Evolutionary conservation across 2,329 filamentous ascomycete genomes (phyloP), one percentile per base, ranked within the genome.

Genomic region (Xylaria sp.): DNA sequence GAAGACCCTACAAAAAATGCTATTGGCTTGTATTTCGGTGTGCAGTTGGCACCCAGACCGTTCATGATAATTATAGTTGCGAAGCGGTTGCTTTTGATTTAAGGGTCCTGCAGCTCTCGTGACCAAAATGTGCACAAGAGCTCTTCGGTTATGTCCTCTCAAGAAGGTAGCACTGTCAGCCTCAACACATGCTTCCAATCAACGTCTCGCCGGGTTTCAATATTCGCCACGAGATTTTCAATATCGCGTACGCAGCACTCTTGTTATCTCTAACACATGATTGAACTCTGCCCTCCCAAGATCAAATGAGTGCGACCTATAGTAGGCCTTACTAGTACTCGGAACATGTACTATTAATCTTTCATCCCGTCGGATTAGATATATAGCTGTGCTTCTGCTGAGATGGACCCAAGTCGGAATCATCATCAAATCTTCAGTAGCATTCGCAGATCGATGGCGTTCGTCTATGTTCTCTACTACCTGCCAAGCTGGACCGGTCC

Each of bases 11-110:
- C n/a, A 51, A 51, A 25, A 51, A 51, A 25, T 54, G 28, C 23
- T 28, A 39, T 44, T 12, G 25, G 15, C 66, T 61, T 56, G 44
- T 55, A 61, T 65, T 50, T 31, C 51, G n/a, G 28, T 51, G 31
- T 55, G n/a, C 51, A 25, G 15, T 28, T 15, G 20, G 15, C 55
- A 28, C 12, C 50, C n/a, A 15, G 23, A 15, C 31, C n/a, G 23
- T 34, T 20, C 18, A 51, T 61, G 23, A 44, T 41, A 57, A 41
- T 41, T 57, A 41, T 57, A 57, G n/a, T 57, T 25, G 52, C 3
- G 20, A 9, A 55, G 28, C 15, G 3, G 6, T 52, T 52, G 50
- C 25, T 20, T 31, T 52, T 28, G 23, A 31, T 31, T 31, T 52
- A 25, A 6, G 25, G 13, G 9, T 50, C 10, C n/a, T 20, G n/a